These are phyloP conservation scores for Auxenochlorella pyrenoidosa DNA, from an alignment of 139 green algal species.

Conservation along the genomic window DNA sequence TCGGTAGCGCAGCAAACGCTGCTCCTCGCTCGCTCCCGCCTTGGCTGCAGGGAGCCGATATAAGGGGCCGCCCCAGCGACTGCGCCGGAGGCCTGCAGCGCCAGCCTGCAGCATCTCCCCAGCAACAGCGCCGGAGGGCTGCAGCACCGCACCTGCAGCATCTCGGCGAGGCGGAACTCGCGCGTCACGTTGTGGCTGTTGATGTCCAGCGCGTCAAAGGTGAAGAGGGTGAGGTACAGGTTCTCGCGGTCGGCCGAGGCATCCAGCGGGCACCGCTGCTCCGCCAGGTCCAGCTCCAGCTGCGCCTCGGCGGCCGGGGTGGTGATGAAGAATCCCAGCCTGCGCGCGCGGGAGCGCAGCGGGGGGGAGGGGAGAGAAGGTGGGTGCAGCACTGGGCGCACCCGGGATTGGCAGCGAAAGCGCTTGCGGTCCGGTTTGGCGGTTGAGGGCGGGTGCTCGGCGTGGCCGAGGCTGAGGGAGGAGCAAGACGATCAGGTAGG, in stretches of 20 bases:
- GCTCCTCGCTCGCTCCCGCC: no score
- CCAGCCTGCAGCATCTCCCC: slow-evolving; percentile 30
- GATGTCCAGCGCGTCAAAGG: slow-evolving; percentile 59
- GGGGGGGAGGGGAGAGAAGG: neutral
- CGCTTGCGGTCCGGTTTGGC: no score
- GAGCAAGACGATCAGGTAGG: no score
- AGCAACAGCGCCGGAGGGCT: no score
- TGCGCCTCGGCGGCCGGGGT: slow-evolving; percentile 62
- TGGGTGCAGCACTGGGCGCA: no score
- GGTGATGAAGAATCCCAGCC: slow-evolving; percentile 76
- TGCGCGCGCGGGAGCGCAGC: neutral
- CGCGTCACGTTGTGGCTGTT: neutral
- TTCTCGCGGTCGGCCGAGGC: slow-evolving; percentile 47
- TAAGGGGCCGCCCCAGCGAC: neutral
- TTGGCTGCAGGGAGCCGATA: no score
- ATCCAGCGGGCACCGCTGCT: slow-evolving; percentile 68
- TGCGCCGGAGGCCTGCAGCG: neutral
- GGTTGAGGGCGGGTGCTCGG: no score
- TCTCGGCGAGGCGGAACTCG: slow-evolving; percentile 34
- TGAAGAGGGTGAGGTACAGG: slow-evolving; percentile 58
- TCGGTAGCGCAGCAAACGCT: no score
- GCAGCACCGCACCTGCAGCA: slow-evolving; percentile 20
- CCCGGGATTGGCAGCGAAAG: no score
- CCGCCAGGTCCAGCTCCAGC: slow-evolving; percentile 63
- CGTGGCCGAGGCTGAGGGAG: no score